phyloP scores from a whole-genome alignment of 2,329 filamentous ascomycete species.

The Phialophora macrospora region DNA sequence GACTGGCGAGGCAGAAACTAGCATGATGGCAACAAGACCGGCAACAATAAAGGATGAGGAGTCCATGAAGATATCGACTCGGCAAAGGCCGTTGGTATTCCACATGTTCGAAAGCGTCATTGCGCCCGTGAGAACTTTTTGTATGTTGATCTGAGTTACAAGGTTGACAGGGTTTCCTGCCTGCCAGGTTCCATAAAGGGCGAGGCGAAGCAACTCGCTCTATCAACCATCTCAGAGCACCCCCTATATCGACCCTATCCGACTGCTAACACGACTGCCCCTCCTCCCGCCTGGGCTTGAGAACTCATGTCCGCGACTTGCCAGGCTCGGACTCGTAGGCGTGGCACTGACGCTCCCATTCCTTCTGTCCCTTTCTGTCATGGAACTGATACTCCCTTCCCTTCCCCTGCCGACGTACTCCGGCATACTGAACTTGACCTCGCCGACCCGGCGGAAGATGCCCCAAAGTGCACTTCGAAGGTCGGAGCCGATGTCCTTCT shows the following conservation, averaged over 20 bases:
- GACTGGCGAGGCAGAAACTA: background rate
- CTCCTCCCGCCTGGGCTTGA: constrained; percentile 21
- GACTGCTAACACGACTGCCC: constrained; percentile 25
- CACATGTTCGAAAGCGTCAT: background rate
- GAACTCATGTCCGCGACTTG: constrained; percentile 19
- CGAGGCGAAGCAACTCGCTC: background rate
- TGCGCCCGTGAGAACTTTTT: background rate
- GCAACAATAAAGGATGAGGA: background rate
- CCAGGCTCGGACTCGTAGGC: constrained; percentile 28
- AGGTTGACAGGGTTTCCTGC: background rate
- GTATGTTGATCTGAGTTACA: background rate
- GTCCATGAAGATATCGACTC: background rate
- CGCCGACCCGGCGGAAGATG: constrained; percentile 80
- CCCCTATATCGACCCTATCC: constrained; percentile 5
- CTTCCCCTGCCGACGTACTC: constrained; percentile 33
- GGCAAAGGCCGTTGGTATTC: background rate
- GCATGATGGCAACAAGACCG: background rate
- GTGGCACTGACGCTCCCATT: constrained; percentile 32
- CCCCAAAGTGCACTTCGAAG: constrained; percentile 77
- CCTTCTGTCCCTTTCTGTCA: constrained; percentile 8
- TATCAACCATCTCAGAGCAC: background rate
- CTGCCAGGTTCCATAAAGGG: background rate
- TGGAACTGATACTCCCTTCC: constrained; percentile 34
- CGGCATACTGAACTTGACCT: constrained; percentile 64
- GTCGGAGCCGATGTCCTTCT: constrained; percentile 79